A percentile compares a stretch with the other conserved stretches of the same genome.
These are phyloP conservation scores for Pseudomicrostroma phylloplanum DNA, from an alignment of 1,284 basidiomycete species.

Conservation along the genomic window DNA sequence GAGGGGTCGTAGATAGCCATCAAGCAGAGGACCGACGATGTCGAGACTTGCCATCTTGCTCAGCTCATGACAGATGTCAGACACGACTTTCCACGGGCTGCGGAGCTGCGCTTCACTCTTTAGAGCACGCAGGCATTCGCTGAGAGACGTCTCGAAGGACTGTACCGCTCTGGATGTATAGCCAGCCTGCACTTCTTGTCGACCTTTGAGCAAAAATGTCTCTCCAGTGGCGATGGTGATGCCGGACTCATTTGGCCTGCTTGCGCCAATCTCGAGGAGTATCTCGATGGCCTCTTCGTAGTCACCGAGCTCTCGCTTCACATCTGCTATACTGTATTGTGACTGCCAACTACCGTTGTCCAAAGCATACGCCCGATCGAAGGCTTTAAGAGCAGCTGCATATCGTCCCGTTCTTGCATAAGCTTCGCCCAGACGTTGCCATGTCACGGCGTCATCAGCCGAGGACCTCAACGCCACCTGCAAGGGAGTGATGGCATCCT, in stretches of 20 bases:
- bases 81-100: slow-evolving; percentile 74
- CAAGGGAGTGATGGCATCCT: slow-evolving; percentile 74
- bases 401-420: slow-evolving; percentile 82
- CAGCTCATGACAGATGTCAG: slow-evolving; percentile 64
- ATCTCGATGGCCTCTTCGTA: slow-evolving; percentile 68
- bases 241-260: slow-evolving; percentile 61
- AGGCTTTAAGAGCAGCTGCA: slow-evolving; percentile 80
- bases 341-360: slow-evolving; percentile 67
- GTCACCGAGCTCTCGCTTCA: slow-evolving; percentile 72
- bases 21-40: no score
- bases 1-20: not conserved
- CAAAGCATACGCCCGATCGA: slow-evolving; percentile 63
- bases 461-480: slow-evolving; percentile 81
- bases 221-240: slow-evolving; percentile 69
- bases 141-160: slow-evolving; percentile 64
- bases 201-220: slow-evolving; percentile 67
- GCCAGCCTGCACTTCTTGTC: slow-evolving; percentile 62
- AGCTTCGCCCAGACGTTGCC: slow-evolving; percentile 86
- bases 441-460: slow-evolving; percentile 68
- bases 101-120: slow-evolving; percentile 52
- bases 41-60: not conserved
- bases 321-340: slow-evolving; percentile 75
- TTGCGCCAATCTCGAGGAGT: slow-evolving; percentile 61
- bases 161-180: slow-evolving; percentile 69
- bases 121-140: slow-evolving; percentile 59